phyloP scores from a whole-genome alignment of 2,329 filamentous ascomycete species.

The Fusarium armeniacum region DNA sequence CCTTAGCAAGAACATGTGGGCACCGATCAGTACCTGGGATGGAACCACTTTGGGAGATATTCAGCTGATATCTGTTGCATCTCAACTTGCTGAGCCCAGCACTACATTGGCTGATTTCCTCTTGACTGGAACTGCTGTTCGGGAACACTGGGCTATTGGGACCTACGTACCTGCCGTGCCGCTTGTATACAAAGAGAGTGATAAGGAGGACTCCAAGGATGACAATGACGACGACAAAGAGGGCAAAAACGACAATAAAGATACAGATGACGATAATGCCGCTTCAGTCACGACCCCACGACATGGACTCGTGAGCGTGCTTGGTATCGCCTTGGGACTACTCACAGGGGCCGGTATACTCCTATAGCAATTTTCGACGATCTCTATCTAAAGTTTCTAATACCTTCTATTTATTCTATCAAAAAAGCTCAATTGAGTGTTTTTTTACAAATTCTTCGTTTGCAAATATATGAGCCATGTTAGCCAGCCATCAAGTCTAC shows the following conservation, averaged over 20 bases:
- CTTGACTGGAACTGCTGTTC: background rate
- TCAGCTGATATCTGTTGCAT: background rate
- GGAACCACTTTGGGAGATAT: background rate
- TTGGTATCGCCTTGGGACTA: background rate
- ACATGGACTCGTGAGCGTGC: background rate
- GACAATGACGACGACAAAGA: background rate
- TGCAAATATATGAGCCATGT: background rate
- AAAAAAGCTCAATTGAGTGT: no score
- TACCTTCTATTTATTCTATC: no score
- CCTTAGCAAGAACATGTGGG: no score
- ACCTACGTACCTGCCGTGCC: slow-evolving; percentile 6
- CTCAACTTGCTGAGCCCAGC: background rate
- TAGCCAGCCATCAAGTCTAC: no score
- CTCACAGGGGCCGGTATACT: background rate
- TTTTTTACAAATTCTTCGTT: no score
- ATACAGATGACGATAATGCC: background rate
- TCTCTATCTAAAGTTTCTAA: background rate
- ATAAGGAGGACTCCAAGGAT: background rate
- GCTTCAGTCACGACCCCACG: background rate
- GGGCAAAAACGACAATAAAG: background rate
- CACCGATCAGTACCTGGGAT: background rate
- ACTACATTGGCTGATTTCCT: background rate
- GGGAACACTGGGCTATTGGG: background rate
- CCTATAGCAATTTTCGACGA: background rate
- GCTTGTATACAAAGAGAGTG: slow-evolving; percentile 2